Conservation (phyloP, 352 stramenopile genomes). For the Phytophthora agathidicida region DNA sequence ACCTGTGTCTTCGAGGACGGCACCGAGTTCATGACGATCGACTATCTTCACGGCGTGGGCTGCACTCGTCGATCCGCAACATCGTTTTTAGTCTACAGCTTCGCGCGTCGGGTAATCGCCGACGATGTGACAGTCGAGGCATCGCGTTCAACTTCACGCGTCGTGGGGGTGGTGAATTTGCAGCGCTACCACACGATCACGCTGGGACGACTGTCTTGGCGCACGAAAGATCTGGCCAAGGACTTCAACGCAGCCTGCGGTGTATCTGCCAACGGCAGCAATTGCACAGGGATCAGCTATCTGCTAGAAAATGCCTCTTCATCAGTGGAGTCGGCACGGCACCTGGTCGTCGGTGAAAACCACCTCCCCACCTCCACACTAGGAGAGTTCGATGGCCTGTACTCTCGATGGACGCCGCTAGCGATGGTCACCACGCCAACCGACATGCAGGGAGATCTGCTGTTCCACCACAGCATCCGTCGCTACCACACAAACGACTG, state of each 20-base stretch:
- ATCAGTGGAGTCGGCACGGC: conserved; percentile 9
- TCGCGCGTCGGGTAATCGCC: conserved; percentile 45
- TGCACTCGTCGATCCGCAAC: conserved; percentile 35
- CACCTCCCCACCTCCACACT: conserved; percentile 40
- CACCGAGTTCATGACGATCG: conserved; percentile 36
- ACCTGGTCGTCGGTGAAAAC: conserved; percentile 47
- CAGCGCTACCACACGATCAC: conserved; percentile 56
- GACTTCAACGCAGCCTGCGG: conserved; percentile 49
- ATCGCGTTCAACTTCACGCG: conserved; percentile 12
- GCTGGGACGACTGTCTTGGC: conserved; percentile 46
- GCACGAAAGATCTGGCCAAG: conserved; percentile 37
- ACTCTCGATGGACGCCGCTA: conserved; percentile 48
- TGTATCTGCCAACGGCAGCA: background rate
- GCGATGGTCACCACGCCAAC: conserved; percentile 39
- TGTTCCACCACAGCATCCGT: conserved; percentile 38
- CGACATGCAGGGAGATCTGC: conserved; percentile 40
- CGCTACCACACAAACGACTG: conserved; percentile 17
- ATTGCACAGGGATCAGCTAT: conserved; percentile 48
- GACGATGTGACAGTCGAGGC: conserved; percentile 34
- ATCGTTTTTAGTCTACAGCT: conserved; percentile 55
- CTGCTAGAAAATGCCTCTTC: conserved; percentile 23
- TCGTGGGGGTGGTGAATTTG: conserved; percentile 40
- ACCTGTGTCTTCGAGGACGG: conserved; percentile 34
- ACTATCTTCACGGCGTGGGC: conserved; percentile 32
- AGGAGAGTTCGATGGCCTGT: conserved; percentile 41